phyloP scores from a whole-genome alignment of 768 basidiomycete genomes.

The Lactifluus subvellereus region DNA sequence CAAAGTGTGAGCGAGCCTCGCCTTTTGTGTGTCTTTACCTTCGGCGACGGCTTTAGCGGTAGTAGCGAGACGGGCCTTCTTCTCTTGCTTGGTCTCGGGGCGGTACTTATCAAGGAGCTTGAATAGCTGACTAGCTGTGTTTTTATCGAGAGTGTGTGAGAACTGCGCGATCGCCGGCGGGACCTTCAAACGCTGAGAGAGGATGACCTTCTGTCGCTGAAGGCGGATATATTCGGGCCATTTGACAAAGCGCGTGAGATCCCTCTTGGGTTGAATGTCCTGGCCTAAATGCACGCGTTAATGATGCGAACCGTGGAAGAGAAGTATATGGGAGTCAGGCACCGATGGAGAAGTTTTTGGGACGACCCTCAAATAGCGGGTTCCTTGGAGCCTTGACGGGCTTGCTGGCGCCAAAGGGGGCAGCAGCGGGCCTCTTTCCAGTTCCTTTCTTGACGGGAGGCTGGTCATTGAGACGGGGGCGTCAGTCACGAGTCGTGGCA shows the following conservation, averaged over 20 bases:
- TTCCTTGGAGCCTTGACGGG: slow-evolving; percentile 76
- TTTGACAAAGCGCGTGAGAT: slow-evolving; percentile 96
- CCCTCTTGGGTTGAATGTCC: slow-evolving; percentile 83
- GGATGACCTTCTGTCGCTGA: slow-evolving; percentile 97
- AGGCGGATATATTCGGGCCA: slow-evolving; percentile 99
- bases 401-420: slow-evolving; percentile 78
- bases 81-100: slow-evolving; percentile 92
- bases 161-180: slow-evolving; percentile 98
- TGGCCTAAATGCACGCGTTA: slow-evolving; percentile 53
- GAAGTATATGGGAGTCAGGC: slow-evolving; percentile 25
- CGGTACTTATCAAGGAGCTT: slow-evolving; percentile 97
- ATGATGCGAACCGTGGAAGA: neutral
- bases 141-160: slow-evolving; percentile 97
- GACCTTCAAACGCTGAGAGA: slow-evolving; percentile 95
- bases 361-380: slow-evolving; percentile 87
- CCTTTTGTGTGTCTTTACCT: slow-evolving; percentile 64
- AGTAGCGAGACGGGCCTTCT: slow-evolving; percentile 86
- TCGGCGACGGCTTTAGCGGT: slow-evolving; percentile 74
- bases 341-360: slow-evolving; percentile 97
- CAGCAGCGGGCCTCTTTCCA: slow-evolving; percentile 80
- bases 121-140: slow-evolving; percentile 97
- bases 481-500: slow-evolving; percentile 32
- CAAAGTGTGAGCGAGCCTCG: slow-evolving; percentile 22
- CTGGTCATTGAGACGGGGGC: slow-evolving; percentile 90
- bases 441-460: slow-evolving; percentile 66